Conservation (phyloP, 164 flowering plant species). For the Vitis amurensis region DNA sequence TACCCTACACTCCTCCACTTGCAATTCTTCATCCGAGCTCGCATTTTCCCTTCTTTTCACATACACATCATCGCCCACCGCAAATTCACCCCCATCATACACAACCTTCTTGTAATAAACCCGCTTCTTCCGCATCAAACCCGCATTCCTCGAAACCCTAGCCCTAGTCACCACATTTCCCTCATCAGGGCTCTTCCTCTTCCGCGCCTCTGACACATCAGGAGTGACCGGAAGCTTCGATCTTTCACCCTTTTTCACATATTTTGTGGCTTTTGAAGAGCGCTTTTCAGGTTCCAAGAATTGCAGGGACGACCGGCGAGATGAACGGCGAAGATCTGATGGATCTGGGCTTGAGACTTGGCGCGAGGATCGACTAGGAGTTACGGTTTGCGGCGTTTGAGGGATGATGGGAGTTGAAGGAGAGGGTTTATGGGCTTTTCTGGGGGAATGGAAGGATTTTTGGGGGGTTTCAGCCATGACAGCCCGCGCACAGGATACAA, state of each 20-base stretch:
- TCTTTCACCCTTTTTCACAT: neutral
- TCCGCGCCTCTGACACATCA: conserved; percentile 22
- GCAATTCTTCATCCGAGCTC: conserved; percentile 76
- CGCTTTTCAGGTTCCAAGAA: too few species aligned
- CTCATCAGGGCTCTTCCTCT: conserved; percentile 19
- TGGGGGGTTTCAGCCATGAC: conserved; percentile 26
- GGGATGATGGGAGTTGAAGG: conserved; percentile 17
- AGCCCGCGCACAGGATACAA: too few species aligned
- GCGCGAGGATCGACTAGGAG: conserved; percentile 36
- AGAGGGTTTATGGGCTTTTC: conserved; percentile 2
- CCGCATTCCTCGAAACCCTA: conserved; percentile 1
- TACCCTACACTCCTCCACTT: conserved; percentile 79
- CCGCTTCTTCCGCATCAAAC: conserved; percentile 10
- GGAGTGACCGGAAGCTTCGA: conserved; percentile 27
- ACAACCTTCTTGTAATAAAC: conserved; percentile 72
- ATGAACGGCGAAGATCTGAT: conserved; percentile 6
- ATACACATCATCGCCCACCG: conserved; percentile 83
- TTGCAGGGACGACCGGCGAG: neutral
- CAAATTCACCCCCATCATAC: conserved; percentile 78
- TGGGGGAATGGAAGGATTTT: conserved; percentile 17
- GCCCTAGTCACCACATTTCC: conserved; percentile 10
- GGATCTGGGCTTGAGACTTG: conserved; percentile 4
- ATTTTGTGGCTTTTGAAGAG: conserved; percentile 6
- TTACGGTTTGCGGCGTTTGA: conserved; percentile 23
- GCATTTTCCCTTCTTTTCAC: conserved; percentile 88